Evolutionary conservation across 2,329 filamentous ascomycete genomes (phyloP), one percentile per base, ranked within the genome.

Genomic region (Tolypocladium tundrense): DNA sequence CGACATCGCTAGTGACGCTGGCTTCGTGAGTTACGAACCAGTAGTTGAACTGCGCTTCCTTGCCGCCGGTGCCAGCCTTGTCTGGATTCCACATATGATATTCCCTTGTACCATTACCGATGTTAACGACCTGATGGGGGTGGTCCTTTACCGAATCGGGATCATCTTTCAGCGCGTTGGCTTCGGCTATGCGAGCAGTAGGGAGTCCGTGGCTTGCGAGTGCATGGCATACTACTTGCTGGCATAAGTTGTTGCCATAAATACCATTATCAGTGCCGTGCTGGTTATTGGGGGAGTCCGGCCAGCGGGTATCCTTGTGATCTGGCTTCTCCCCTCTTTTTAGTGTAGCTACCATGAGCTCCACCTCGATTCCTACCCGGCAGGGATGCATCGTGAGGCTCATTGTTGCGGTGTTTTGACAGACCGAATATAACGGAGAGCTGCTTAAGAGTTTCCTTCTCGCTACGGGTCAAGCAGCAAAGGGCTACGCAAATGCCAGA

Each of bases 351-450:
- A 66, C 61, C 54, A 69, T 59, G 42, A 68, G 68, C 56, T 69
- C 67, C 27, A 69, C 52, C 62, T 69, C 67, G 31, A 69, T 56
- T 11, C 67, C 67, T 16, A 68, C n/a, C 4, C 53, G 53, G 33
- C 42, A 42, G 4, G 35, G 14, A 9, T 13, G 2, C 57, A 58
- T 58, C 11, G 24, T 27, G 24, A 27, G 24, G 24, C 24, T 4
- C 24, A 27, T 27, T 4, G 13, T 51, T 16, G 1, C 6, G 40
- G 7, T 5, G 19, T 45, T 19, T 9, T 11, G 4, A n/a, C 8
- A 39, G 13, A 0, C 7, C 8, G 7, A 51, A 6, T 48, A 21
- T 4, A 35, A 13, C 16, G n/a, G 14, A 51, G 13, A 14, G 4
- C 4, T 19, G 6, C 27, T 2, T 13, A 5, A 37, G 2, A 4